Evolutionary conservation across 2,329 filamentous ascomycete species (phyloP), one percentile per base, ranked within the genome.

Genomic region (Calonectria pseudoturangicola): DNA sequence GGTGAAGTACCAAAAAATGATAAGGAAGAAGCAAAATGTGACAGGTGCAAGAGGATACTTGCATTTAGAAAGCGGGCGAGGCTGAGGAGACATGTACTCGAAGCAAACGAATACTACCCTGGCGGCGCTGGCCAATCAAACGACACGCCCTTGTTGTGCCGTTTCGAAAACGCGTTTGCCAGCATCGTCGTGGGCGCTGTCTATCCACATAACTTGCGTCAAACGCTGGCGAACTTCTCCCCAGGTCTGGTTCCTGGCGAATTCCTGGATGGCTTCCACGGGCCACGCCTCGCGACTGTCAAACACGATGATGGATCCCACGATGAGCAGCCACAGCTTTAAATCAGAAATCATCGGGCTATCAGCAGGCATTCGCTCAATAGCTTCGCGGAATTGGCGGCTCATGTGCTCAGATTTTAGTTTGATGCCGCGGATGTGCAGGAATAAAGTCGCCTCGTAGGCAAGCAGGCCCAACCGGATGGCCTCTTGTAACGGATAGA

Each of bases 381-480:
- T 75, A 2, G 74, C 67, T 1, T 66, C 56, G 1, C 62, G 60
- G 0, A 81, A 63, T 18, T 74, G 73, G 1, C 33, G n/a, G 4
- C 48, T 45, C n/a, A 81, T 70, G 3, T 56, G 39, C 0, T 65
- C 43, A 2, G 78, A 80, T 6, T 68, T 70, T 2, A 80, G 21
- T 9, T 76, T 79, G 1, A 65, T 56, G 7, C 76, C 74, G 3
- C 72, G 73, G 0, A 78, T 68, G 7, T 80, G 74, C 0, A 82
- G 68, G 36, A 82, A 82, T 2, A 82, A 74, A 0, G 80, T 80
- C 0, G 82, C 77, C 36, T 81, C 74, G 39, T 78, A 83, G 2
- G 81, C 76, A 1, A 83, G 64, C n/a, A 84, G 79, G 7, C 78
- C 82, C 0, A 83, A 62, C 0, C 80, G 77, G 15, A 79, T 50